These are phyloP conservation scores for Crithidia sp. DNA, from an alignment of 208 protist species.

Conservation along the genomic window DNA sequence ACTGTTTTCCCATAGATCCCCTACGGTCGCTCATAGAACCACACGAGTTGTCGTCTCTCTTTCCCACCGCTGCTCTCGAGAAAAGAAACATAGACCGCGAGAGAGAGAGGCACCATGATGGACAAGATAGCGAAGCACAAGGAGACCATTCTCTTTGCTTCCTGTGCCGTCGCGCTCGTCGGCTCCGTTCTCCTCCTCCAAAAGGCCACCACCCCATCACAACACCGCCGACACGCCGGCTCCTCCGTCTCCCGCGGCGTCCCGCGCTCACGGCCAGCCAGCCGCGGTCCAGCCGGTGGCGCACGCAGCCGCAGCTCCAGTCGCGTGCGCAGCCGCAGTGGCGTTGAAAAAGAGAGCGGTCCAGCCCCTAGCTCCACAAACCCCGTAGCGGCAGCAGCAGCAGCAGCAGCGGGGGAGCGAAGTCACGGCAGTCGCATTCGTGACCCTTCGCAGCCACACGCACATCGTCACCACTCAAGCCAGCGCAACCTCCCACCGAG, in stretches of 20 bases:
- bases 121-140: slow-evolving; percentile 31
- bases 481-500: not conserved
- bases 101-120: slow-evolving; percentile 8
- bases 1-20: too few relatives aligned
- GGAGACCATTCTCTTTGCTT: slow-evolving; percentile 54
- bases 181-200: slow-evolving; percentile 55
- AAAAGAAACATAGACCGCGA: not conserved
- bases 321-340: slow-evolving; percentile 1
- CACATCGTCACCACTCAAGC: slow-evolving; percentile 23
- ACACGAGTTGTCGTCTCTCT: too few relatives aligned
- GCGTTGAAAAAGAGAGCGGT: not conserved
- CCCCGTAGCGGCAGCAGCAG: not conserved
- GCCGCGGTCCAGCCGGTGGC: slow-evolving; percentile 13
- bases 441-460: slow-evolving; percentile 18
- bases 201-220: slow-evolving; percentile 48
- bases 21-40: too few relatives aligned
- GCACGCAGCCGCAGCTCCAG: slow-evolving; percentile 29
- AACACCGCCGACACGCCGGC: slow-evolving; percentile 26
- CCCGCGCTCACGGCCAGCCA: slow-evolving; percentile 13
- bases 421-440: slow-evolving; percentile 7
- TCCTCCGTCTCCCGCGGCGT: slow-evolving; percentile 25
- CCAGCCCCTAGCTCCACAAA: not conserved
- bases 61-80: too few relatives aligned
- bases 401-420: not conserved
- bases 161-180: slow-evolving; percentile 35